phyloP scores from a whole-genome alignment of 2,329 filamentous ascomycete genomes.

The Bipolaris victoriae region DNA sequence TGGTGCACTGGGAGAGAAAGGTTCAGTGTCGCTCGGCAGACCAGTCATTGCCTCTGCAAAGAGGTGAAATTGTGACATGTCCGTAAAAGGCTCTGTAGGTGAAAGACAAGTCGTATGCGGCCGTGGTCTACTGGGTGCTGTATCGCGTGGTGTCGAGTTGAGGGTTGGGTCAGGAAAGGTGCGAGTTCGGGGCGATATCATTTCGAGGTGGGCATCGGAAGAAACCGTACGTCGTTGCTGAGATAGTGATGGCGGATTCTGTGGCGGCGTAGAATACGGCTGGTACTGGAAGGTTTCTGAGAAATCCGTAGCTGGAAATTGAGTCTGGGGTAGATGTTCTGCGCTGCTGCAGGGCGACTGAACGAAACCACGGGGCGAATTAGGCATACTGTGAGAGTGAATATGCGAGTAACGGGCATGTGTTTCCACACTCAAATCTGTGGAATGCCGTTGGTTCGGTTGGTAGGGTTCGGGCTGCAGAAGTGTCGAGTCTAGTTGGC shows the following conservation, averaged over 20 bases:
- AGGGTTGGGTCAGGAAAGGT: constrained; percentile 37
- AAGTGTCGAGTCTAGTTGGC: constrained; percentile 28
- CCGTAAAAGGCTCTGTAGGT: constrained; percentile 44
- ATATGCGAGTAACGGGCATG: constrained; percentile 24
- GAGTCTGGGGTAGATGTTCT: constrained; percentile 24
- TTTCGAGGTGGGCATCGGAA: constrained; percentile 30
- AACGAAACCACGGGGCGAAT: constrained; percentile 33
- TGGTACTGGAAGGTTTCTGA: constrained; percentile 23
- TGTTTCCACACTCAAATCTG: constrained; percentile 31
- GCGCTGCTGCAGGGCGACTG: constrained; percentile 19
- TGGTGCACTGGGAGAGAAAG: constrained; percentile 39
- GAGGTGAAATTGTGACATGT: constrained; percentile 46
- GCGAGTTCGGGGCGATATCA: constrained; percentile 30
- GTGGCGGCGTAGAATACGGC: constrained; percentile 17
- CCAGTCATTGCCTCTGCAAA: constrained; percentile 50
- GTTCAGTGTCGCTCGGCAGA: constrained; percentile 39
- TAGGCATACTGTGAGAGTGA: constrained; percentile 46
- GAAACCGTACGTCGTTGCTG: constrained; percentile 24
- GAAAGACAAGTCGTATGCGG: constrained; percentile 44
- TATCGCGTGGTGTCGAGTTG: constrained; percentile 28
- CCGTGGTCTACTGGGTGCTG: constrained; percentile 29
- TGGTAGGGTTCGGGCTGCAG: constrained; percentile 31
- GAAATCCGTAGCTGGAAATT: constrained; percentile 32
- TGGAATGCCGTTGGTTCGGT: constrained; percentile 26
- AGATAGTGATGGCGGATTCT: constrained; percentile 2